Conservation (phyloP, 176 grass and related monocot genomes). For the Avena insularis region DNA sequence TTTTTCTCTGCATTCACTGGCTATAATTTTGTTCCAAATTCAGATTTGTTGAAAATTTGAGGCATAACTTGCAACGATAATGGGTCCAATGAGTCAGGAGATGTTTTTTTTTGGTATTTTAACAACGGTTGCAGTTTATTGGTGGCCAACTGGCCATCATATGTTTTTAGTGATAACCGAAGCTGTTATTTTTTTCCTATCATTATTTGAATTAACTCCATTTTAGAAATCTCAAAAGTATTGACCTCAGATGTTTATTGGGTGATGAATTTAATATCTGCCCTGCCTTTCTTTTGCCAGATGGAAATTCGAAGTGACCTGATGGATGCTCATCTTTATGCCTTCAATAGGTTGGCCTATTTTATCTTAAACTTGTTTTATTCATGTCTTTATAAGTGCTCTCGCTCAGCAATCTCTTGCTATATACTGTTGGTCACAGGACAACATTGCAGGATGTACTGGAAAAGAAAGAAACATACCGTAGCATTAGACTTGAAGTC, state of each 20-base stretch:
- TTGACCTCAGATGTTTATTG: conserved; percentile 7
- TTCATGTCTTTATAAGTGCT: conserved; percentile 14
- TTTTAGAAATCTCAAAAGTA: conserved; percentile 11
- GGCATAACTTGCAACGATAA: conserved; percentile 1
- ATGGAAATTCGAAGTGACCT: conserved; percentile 98
- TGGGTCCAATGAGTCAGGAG: neutral
- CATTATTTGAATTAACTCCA: neutral
- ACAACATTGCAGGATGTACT: conserved; percentile 83
- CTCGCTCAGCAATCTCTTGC: conserved; percentile 4
- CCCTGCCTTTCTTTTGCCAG: conserved; percentile 52
- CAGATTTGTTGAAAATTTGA: neutral
- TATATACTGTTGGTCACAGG: conserved; percentile 50
- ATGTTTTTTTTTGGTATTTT: neutral
- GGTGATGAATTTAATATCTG: conserved; percentile 40
- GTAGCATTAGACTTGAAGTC: conserved; percentile 90
- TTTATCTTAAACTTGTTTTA: conserved; percentile 17
- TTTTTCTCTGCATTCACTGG: conserved; percentile 21
- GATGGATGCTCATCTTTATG: conserved; percentile 99
- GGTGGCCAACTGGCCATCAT: neutral
- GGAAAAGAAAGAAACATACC: conserved; percentile 75
- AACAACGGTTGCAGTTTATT: conserved; percentile 18
- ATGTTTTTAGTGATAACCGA: conserved; percentile 4
- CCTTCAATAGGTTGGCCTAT: conserved; percentile 85
- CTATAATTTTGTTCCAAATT: conserved; percentile 22
- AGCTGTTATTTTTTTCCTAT: conserved; percentile 1